Conservation (phyloP, 2,329 filamentous ascomycete genomes). For the Hypoxylon sp. region DNA sequence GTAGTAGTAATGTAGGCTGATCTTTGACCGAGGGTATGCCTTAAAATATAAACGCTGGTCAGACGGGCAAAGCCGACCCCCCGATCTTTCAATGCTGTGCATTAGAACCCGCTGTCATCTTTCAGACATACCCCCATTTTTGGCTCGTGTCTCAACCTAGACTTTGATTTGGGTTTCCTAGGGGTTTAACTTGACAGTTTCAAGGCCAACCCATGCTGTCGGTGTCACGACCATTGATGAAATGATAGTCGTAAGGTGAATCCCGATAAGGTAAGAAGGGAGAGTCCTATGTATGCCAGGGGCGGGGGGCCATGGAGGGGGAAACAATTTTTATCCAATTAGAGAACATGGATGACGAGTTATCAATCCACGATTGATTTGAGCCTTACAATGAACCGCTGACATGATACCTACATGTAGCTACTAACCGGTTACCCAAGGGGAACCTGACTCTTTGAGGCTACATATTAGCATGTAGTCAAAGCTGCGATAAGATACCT, state of each 20-base stretch:
- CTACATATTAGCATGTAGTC: background rate
- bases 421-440: background rate
- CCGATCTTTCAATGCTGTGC: slow-evolving; percentile 28
- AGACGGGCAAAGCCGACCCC: slow-evolving; percentile 43
- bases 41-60: slow-evolving; percentile 43
- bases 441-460: background rate
- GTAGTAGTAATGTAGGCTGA: slow-evolving; percentile 18
- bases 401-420: background rate
- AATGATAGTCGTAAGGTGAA: slow-evolving; percentile 29
- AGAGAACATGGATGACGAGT: slow-evolving; percentile 14
- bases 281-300: slow-evolving; percentile 21
- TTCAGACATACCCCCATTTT: slow-evolving; percentile 14
- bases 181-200: slow-evolving; percentile 25
- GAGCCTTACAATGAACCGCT: slow-evolving; percentile 25
- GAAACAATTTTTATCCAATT: slow-evolving; percentile 17
- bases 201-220: slow-evolving; percentile 35
- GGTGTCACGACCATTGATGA: slow-evolving; percentile 37
- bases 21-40: slow-evolving; percentile 40
- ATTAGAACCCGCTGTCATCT: slow-evolving; percentile 21
- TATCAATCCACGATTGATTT: slow-evolving; percentile 1
- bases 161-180: slow-evolving; percentile 18
- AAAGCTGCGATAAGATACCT: background rate
- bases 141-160: slow-evolving; percentile 5
- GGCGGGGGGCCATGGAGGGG: slow-evolving; percentile 9
- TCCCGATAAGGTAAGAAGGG: slow-evolving; percentile 7